Base-by-base conservation (phyloP, 2,329 filamentous ascomycete species). In the Ramichloridium luteum region DNA sequence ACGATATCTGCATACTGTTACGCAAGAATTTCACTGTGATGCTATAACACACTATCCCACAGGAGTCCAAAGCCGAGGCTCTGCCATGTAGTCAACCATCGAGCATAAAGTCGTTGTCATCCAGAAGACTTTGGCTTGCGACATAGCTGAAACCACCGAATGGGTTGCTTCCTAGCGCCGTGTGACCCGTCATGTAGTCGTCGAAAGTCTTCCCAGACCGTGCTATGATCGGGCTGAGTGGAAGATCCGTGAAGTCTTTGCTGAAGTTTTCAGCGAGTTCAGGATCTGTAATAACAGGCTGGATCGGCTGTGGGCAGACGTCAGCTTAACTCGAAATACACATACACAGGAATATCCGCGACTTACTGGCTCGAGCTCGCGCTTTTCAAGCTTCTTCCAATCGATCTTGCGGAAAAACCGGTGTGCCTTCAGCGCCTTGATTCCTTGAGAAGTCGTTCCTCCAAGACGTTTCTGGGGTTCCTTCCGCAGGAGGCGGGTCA, bases 351-450 rank as follows among this genome's bases (percentile, higher is more conserved):
- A 13, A 13, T 5, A 27, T n/a, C n/a, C 12, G 6, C 12, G 1
- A 39, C 40, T 39, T 35, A 43, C 42, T 10, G 90, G 81, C 46
- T 82, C 78, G 28, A 93, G 46, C 57, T 94, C 83, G 20, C 88
- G 72, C 16, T 72, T 74, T 40, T 80, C 84, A 10, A 98, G 70
- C 48, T 77, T 79, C 59, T 76, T 78, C 90, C 90, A 98, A 61
- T 98, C 78, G 50, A 98, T 92, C 63, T 84, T 90, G 51, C 82
- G 76, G 71, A 98, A 98, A 67, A 98, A 98, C 6, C 90, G 75
- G 54, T 98, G 90, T 41, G 77, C 77, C 67, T 93, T 93, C 61
- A 98, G 80, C 1, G 69, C 77, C 33, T 72, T 67, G 30, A 98
- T 63, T 45, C 98, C 90, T 59, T 86, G 88, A 26, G 81, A 79